Conservation (phyloP, 2,329 filamentous ascomycete genomes). For the Aspergillus fumigatiaffinis region DNA sequence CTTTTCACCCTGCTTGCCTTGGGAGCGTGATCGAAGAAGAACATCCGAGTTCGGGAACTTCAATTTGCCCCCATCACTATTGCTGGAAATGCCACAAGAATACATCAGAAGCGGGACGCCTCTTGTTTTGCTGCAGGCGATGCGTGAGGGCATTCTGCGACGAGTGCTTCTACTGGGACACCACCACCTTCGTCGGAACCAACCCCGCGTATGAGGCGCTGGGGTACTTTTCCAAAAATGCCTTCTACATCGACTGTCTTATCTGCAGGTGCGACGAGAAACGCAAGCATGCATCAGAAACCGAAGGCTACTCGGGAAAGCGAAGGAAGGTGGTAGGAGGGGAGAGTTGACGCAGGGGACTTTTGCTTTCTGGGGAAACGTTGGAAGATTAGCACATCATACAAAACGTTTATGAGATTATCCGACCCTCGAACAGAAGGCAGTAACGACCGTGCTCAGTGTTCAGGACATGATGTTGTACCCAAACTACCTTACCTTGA, state of each 20-base stretch:
- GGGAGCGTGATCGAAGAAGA: slow-evolving; percentile 8
- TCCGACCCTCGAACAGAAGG: background rate
- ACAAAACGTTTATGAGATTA: background rate
- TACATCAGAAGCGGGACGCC: slow-evolving; percentile 41
- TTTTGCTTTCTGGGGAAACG: background rate
- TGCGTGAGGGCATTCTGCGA: slow-evolving; percentile 57
- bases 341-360: background rate
- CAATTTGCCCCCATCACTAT: slow-evolving; percentile 51
- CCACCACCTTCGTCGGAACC: slow-evolving; percentile 48
- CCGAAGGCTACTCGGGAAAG: background rate
- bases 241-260: slow-evolving; percentile 45
- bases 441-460: no score
- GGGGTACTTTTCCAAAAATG: slow-evolving; percentile 41
- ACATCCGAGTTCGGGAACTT: slow-evolving; percentile 20
- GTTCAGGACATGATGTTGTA: background rate
- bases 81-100: slow-evolving; percentile 53
- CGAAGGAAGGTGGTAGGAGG: background rate
- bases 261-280: background rate
- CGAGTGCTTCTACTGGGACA: slow-evolving; percentile 54
- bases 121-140: slow-evolving; percentile 51
- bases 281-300: background rate
- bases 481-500: background rate
- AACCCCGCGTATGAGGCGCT: slow-evolving; percentile 49
- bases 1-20: slow-evolving; percentile 53
- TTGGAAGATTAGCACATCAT: background rate